Evolutionary conservation across 2,329 filamentous ascomycete species (phyloP).

Genomic region (Apiospora rasikravindrae): DNA sequence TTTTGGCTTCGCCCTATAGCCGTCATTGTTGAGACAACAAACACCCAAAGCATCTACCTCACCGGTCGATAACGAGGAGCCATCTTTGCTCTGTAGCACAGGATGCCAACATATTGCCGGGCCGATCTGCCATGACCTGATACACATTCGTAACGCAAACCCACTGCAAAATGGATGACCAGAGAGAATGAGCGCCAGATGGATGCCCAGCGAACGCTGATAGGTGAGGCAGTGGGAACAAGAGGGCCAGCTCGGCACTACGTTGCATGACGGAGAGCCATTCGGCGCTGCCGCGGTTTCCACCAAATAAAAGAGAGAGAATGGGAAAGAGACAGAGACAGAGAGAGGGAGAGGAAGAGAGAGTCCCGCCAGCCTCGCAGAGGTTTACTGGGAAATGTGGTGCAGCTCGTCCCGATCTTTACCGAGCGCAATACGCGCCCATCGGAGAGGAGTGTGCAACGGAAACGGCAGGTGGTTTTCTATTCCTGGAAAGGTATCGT

Average conservation of each 20-base stretch:
- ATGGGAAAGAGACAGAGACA: neutral
- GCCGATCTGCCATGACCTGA: slow-evolving; percentile 17
- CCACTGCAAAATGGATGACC: neutral
- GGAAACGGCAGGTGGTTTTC: slow-evolving; percentile 17
- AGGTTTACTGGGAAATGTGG: slow-evolving; percentile 11
- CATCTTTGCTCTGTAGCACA: neutral
- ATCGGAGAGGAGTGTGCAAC: slow-evolving; percentile 1
- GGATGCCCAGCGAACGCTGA: slow-evolving; percentile 14
- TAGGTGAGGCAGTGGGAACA: slow-evolving; percentile 14
- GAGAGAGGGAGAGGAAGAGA: neutral
- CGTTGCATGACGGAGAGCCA: slow-evolving; percentile 15
- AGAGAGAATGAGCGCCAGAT: neutral
- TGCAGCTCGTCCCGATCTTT: slow-evolving; percentile 12
- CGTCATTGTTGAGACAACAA: slow-evolving; percentile 6
- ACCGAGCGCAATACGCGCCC: slow-evolving; percentile 14
- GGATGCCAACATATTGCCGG: neutral
- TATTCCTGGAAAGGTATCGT: slow-evolving; percentile 15
- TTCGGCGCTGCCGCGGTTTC: slow-evolving; percentile 13
- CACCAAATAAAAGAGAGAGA: neutral
- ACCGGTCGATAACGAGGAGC: neutral
- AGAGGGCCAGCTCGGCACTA: slow-evolving; percentile 8
- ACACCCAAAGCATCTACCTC: neutral
- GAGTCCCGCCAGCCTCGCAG: slow-evolving; percentile 12
- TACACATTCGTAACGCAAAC: slow-evolving; percentile 8
- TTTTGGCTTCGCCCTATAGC: neutral